Conservation (phyloP, 108 stramenopile species). For the Nitzschia inconspicua region DNA sequence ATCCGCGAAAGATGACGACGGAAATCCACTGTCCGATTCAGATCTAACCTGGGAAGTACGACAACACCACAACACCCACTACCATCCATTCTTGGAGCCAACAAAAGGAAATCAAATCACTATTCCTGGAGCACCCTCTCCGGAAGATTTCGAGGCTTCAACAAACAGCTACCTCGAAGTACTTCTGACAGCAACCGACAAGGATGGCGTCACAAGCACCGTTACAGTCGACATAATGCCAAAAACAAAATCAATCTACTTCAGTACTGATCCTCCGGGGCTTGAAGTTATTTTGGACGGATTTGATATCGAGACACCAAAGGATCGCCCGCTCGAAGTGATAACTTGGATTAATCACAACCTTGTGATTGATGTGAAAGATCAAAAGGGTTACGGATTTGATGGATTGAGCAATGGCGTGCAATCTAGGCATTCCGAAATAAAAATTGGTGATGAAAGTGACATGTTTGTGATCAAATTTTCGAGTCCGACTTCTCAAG, state of each 20-base stretch:
- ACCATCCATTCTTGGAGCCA: constrained; percentile 26
- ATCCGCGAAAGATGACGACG: constrained; percentile 13
- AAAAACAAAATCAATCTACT: neutral
- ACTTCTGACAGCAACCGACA: constrained; percentile 18
- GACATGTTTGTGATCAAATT: neutral
- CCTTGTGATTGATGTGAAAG: constrained; percentile 2
- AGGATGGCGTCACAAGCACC: constrained; percentile 12
- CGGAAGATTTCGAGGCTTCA: constrained; percentile 36
- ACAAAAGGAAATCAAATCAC: constrained; percentile 18
- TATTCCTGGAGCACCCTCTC: constrained; percentile 16
- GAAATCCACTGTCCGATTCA: constrained; percentile 11
- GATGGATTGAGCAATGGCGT: constrained; percentile 13
- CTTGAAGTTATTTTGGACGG: constrained; percentile 14
- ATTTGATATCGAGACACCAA: constrained; percentile 15
- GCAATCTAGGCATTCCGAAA: neutral
- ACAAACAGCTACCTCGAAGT: constrained; percentile 24
- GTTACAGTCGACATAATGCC: constrained; percentile 19
- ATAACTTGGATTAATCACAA: constrained; percentile 23
- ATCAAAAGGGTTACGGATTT: constrained; percentile 13
- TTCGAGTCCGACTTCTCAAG: no score
- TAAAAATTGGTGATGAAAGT: neutral
- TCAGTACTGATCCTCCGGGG: constrained; percentile 21
- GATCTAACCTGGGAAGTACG: constrained; percentile 33
- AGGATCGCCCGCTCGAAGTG: constrained; percentile 1
- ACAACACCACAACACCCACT: constrained; percentile 28